Evolutionary conservation across 352 stramenopile species (phyloP), one percentile per base, ranked within the genome.

Genomic region (Globisporangium apiculatum): DNA sequence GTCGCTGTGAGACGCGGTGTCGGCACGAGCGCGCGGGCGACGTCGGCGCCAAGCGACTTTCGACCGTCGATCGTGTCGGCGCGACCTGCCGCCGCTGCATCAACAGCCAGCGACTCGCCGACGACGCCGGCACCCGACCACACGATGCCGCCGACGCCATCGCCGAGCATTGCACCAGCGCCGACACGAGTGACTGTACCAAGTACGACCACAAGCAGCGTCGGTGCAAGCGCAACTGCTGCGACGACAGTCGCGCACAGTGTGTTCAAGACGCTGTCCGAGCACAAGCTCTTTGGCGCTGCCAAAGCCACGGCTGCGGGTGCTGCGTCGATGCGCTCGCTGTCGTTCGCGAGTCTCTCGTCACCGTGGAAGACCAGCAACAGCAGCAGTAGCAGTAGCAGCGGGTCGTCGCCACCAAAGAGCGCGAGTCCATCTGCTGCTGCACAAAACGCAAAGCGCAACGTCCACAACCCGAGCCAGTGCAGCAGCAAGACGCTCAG

Each of bases 391-490:
- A 49, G 17, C 14, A 48, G 43, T 12, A n/a, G 14, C 14, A 12
- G 14, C 43, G 15, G 43, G 17, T 36, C 12, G 18, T 60, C 59
- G 12, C 52, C 52, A 2, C 45, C 14, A n/a, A 60, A 60, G 35
- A 53, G 41, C 10, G n/a, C 49, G 43, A 55, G 48, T 31, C 58
- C 50, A 17, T 53, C 36, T 31, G 53, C 61, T 12, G 55, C 68
- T 59, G 70, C 62, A 1, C 7, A 8, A 31, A 51, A 37, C 17
- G 54, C 75, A 9, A 71, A 69, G n/a, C 74, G 69, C 18, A 88
- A 91, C 42, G 65, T 88, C 14, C 72, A 88, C 45, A 72, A 68
- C 48, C 60, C 83, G 12, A 72, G 64, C 48, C 60, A 62, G 40
- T 12, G 40, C 40, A 43, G 40, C 14, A 12, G 62, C 45, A 49